phyloP scores from a whole-genome alignment of 2,329 filamentous ascomycete species.

The Exophiala bonariae region DNA sequence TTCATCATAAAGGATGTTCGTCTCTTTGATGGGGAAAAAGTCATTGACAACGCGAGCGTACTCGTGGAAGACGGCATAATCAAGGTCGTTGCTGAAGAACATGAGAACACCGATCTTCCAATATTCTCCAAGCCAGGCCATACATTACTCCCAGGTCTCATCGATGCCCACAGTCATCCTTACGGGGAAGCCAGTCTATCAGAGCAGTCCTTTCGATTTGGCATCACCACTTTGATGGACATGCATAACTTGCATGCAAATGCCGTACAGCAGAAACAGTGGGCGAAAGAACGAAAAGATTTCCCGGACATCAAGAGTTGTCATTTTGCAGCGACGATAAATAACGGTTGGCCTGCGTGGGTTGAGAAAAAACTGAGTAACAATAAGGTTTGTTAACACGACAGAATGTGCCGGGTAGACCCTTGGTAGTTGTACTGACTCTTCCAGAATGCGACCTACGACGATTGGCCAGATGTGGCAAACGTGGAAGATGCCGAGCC shows the following conservation, averaged over 20 bases:
- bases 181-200: slow-evolving; percentile 1
- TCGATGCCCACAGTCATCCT: slow-evolving; percentile 15
- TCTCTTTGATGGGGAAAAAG: slow-evolving; percentile 8
- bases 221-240: slow-evolving; percentile 16
- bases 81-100: background rate
- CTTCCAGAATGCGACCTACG: slow-evolving; percentile 35
- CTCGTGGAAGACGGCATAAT: slow-evolving; percentile 11
- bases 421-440: slow-evolving; percentile 27
- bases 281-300: slow-evolving; percentile 10
- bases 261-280: slow-evolving; percentile 5
- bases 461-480: slow-evolving; percentile 48
- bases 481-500: slow-evolving; percentile 40
- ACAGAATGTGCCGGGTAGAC: slow-evolving; percentile 25
- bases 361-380: slow-evolving; percentile 8
- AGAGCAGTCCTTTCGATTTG: slow-evolving; percentile 15
- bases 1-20: slow-evolving; percentile 9
- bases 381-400: slow-evolving; percentile 2
- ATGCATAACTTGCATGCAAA: slow-evolving; percentile 14
- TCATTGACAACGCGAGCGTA: slow-evolving; percentile 3
- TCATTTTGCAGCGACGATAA: slow-evolving; percentile 49
- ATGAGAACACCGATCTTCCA: background rate
- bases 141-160: slow-evolving; percentile 13
- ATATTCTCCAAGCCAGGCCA: slow-evolving; percentile 11
- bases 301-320: slow-evolving; percentile 46
- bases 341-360: slow-evolving; percentile 49